Percentiles rank a stretch among this genome's conserved stretches.
These are phyloP conservation scores for Apiospora aurea DNA, from an alignment of 2,329 filamentous ascomycete genomes.

Conservation along the genomic window DNA sequence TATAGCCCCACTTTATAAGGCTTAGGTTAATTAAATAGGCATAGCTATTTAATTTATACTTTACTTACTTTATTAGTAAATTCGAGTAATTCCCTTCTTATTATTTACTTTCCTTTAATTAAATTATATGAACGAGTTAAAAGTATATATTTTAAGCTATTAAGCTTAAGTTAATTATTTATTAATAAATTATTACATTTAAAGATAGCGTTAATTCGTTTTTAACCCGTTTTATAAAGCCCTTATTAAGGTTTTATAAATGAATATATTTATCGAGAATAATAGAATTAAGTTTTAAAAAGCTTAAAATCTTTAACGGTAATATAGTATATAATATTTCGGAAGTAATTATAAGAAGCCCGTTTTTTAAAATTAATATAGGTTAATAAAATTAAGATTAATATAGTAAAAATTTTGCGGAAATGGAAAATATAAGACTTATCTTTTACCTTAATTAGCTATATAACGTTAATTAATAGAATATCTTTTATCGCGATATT, in stretches of 20 bases:
- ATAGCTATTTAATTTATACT: background rate
- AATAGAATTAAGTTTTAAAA: conserved; percentile 15
- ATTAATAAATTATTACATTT: background rate
- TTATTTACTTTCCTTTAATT: background rate
- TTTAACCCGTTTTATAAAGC: background rate
- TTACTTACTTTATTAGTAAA: background rate
- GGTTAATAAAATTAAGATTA: conserved; percentile 34
- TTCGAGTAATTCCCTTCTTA: background rate
- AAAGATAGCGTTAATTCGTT: conserved; percentile 26
- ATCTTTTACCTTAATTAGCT: conserved; percentile 19
- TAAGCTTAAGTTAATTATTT: background rate
- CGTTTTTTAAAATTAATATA: conserved; percentile 32
- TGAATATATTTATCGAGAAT: background rate
- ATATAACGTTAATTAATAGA: conserved; percentile 26
- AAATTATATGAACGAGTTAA: background rate
- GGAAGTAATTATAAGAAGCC: conserved; percentile 30
- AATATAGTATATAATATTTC: conserved; percentile 30
- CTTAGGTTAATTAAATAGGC: background rate
- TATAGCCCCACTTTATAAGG: conserved; percentile 13
- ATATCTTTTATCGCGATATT: conserved; percentile 8
- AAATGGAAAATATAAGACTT: conserved; percentile 29
- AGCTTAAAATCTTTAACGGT: conserved; percentile 8
- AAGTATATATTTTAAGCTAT: background rate
- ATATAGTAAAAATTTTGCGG: conserved; percentile 32
- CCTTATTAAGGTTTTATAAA: background rate